Base-by-base conservation (phyloP, 129 eudicot genomes). In the Escallonia rubra region DNA sequence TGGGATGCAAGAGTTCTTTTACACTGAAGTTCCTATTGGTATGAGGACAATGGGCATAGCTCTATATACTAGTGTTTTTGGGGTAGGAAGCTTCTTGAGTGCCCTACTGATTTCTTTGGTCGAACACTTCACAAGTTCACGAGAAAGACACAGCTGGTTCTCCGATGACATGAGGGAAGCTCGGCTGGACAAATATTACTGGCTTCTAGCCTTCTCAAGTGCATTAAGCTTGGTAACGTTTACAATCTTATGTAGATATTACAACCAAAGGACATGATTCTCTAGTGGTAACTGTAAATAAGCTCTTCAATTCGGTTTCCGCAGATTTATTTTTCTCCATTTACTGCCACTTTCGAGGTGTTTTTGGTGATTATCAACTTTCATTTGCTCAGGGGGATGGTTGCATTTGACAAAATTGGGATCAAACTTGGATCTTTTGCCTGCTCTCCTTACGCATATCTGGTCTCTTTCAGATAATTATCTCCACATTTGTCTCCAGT, bases 21-120 rank as follows among this genome's bases (percentile, higher is more conserved):
- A 94, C 59, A 74, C 87, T 6, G 99, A 89, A 68, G 99, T 94
- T 3, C 99, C 99, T 0, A 62, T 59, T 12, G 80, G 82, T 7
- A 90, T 90, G 99, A 72, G 90, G 61, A 94, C 99, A 41, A 83
- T 90, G 93, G 99, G 99, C 41, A 89, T 94, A 2, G 99, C 99
- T 7, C 46, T 94, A 64, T 89, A 87, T 55, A 87, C 99, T 0
- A 94, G 99, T 45, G 99, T 89, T 54, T 94, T 89, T 64, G 99
- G 99, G 2, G 89, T 89, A 0, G 99, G 99, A 16, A 90, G 99
- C 63, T 94, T 87, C 44, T 62, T 94, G 66, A 87, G 97, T 13
- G 93, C 95, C 4, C 41, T 87, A 5, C 41, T 94, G 48, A 93
- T 94, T 63, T 76, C 88, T 41, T 44, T 83, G 72, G 83, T 90